Evolutionary conservation across 2,329 filamentous ascomycete genomes (phyloP), one percentile per base, ranked within the genome.

Genomic region (Aspergillus oerlinghausenensis): DNA sequence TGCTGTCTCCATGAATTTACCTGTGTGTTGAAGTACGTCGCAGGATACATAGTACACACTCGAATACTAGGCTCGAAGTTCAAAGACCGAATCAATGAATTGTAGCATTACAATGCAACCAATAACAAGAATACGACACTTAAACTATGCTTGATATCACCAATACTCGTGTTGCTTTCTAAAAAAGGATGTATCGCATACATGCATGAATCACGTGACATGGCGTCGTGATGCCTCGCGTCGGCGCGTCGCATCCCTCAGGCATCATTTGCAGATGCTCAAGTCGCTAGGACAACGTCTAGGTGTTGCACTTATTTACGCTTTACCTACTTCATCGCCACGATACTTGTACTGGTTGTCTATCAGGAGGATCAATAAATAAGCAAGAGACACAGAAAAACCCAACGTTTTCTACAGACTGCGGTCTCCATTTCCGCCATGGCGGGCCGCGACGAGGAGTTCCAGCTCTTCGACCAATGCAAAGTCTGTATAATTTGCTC

Each of bases 401-500:
- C 5, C 19, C 40, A 11, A 23, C n/a, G 0, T 23, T 43, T 11
- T 43, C 21, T 21, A 47, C 43, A 3, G 3, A 26, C 23, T 26
- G 43, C 21, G 11, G 43, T 47, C 11, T 47, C 43, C 21, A 29
- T 40, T 51, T 52, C 56, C 61, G 55, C 59, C 55, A 73, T 75
- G 68, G 65, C 61, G 51, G 64, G 63, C 26, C 61, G 56, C 48
- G 63, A 65, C 10, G 64, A 63, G 35, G 69, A 66, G 50, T 56
- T 65, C 32, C 70, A 67, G 54, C 70, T 80, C 53, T 80, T 81
- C 57, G 70, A 71, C 17, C 75, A 79, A 60, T 77, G 77, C 63
- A 72, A 71, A 51, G 71, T 80, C 60, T 77, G 76, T 58, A 75
- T 81, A 45, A 68, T 81, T 49, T 72, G 71, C 62, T 77, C 75